These are phyloP conservation scores for Lasiodiplodia sp. DNA, from an alignment of 2,329 filamentous ascomycete species.

Conservation along the genomic window DNA sequence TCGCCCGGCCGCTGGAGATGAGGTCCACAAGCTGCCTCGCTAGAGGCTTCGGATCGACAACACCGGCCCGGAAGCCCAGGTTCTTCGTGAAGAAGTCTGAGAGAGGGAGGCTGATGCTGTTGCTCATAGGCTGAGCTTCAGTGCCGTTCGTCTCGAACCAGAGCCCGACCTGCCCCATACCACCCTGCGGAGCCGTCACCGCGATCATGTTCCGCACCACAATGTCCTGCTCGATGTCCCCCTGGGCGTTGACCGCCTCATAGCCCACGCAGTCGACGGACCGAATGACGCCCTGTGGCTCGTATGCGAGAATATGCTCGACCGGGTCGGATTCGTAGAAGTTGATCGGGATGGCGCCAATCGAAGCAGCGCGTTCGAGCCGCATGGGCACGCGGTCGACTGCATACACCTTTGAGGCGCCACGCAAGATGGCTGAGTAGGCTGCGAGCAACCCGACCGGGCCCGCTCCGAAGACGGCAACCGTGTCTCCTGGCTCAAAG, in stretches of 20 bases:
- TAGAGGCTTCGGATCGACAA: conserved; percentile 31
- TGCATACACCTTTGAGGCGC: conserved; percentile 33
- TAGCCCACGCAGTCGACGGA: conserved; percentile 31
- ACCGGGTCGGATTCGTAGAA: conserved; percentile 33
- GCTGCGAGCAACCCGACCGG: conserved; percentile 33
- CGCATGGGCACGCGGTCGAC: conserved; percentile 33
- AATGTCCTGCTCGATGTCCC: conserved; percentile 33
- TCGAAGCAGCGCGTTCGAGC: conserved; percentile 30
- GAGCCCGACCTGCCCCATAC: conserved; percentile 40
- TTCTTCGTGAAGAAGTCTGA: conserved; percentile 31
- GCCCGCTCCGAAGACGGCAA: conserved; percentile 34
- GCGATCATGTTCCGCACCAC: conserved; percentile 40
- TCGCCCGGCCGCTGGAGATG: conserved; percentile 33
- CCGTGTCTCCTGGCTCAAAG: conserved; percentile 45
- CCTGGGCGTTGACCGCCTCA: conserved; percentile 32
- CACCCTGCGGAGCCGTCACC: conserved; percentile 33
- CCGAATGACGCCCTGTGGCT: conserved; percentile 32
- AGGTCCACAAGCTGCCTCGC: conserved; percentile 32
- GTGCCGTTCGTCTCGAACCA: conserved; percentile 27
- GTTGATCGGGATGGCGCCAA: conserved; percentile 34
- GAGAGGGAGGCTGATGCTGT: conserved; percentile 30
- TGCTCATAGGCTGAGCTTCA: neutral
- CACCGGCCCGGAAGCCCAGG: conserved; percentile 30
- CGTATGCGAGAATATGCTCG: conserved; percentile 31
- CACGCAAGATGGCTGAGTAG: conserved; percentile 34